These are phyloP conservation scores for Blastocystis sp. DNA, from an alignment of 352 stramenopile genomes.

Conservation along the genomic window DNA sequence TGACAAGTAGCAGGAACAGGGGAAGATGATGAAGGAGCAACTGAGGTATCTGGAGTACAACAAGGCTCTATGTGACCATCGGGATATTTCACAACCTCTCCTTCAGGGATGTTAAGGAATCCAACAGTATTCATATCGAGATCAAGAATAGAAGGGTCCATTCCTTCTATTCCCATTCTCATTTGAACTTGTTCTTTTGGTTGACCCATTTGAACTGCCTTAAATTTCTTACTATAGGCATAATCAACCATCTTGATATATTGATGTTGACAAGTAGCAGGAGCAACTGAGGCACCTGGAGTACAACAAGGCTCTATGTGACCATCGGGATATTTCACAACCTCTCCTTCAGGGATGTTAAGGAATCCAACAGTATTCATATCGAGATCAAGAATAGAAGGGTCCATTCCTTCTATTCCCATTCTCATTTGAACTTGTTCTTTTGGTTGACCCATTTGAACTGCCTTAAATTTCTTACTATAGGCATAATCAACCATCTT, in stretches of 20 bases:
- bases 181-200: slow-evolving; percentile 80
- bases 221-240: slow-evolving; percentile 82
- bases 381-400: slow-evolving; percentile 75
- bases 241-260: slow-evolving; percentile 79
- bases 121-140: slow-evolving; percentile 52
- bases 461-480: slow-evolving; percentile 36
- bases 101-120: slow-evolving; percentile 49
- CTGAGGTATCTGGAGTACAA: not conserved
- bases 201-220: slow-evolving; percentile 82
- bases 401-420: slow-evolving; percentile 77
- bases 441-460: slow-evolving; percentile 80
- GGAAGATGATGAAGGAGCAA: not conserved
- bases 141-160: slow-evolving; percentile 48
- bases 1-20: not conserved
- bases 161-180: slow-evolving; percentile 76
- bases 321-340: slow-evolving; percentile 11
- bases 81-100: not conserved
- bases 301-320: slow-evolving; percentile 21
- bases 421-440: slow-evolving; percentile 84
- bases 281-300: not conserved
- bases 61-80: slow-evolving; percentile 45
- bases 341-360: slow-evolving; percentile 21
- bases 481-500: slow-evolving; percentile 47
- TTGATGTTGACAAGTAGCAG: slow-evolving; percentile 21
- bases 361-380: slow-evolving; percentile 27